Evolutionary conservation across 305 asterid genomes (phyloP).

Genomic region (Caryopteris hybrid): DNA sequence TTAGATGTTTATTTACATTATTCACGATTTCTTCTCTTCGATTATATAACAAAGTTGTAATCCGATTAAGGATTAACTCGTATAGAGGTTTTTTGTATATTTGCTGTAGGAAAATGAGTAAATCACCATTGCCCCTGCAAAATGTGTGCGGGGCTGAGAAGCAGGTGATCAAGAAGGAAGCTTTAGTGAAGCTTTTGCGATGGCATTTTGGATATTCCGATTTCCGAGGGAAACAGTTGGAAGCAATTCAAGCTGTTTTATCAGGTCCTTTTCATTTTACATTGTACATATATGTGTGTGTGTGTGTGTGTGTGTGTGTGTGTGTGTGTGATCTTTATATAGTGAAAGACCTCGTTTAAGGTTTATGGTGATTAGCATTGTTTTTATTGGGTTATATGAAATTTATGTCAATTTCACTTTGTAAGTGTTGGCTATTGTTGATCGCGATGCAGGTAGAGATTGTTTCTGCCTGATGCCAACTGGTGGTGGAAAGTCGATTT

Average conservation of each 20-base stretch:
- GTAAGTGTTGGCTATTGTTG: background rate
- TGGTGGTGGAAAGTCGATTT: slow-evolving; percentile 97
- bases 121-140: slow-evolving; percentile 64
- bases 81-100: background rate
- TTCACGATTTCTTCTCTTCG: background rate
- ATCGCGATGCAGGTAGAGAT: slow-evolving; percentile 63
- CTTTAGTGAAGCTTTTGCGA: slow-evolving; percentile 78
- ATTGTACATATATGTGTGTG: background rate
- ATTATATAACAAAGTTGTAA: background rate
- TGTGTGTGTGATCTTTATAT: no score
- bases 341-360: background rate
- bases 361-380: background rate
- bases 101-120: slow-evolving; percentile 52
- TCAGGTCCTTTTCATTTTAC: slow-evolving; percentile 53
- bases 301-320: background rate
- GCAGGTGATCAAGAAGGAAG: slow-evolving; percentile 58
- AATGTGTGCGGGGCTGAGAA: slow-evolving; percentile 51
- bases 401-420: background rate
- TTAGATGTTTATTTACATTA: background rate
- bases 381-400: background rate
- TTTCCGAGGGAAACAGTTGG: slow-evolving; percentile 84
- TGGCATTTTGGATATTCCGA: slow-evolving; percentile 96
- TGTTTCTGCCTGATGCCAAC: slow-evolving; percentile 98
- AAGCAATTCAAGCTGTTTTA: slow-evolving; percentile 89
- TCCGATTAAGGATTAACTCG: background rate